phyloP scores from a whole-genome alignment of 768 basidiomycete species.

The Suillus fuscotomentosus region DNA sequence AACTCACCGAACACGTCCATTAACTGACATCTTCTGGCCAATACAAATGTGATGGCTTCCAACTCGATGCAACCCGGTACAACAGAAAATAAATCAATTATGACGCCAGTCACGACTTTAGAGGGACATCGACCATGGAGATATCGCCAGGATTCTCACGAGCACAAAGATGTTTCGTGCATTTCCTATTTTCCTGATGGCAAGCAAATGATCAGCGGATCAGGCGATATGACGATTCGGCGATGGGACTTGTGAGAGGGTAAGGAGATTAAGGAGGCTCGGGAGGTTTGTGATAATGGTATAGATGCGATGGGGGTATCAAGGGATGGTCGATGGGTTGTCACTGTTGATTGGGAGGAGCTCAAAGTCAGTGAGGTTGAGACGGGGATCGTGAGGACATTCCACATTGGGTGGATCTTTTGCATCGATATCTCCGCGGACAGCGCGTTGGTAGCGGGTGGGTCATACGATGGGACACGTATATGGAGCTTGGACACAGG shows the following conservation, averaged over 20 bases:
- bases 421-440: too few species aligned
- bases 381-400: not conserved
- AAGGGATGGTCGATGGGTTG: not conserved
- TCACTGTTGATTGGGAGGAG: not conserved
- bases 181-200: not conserved
- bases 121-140: not conserved
- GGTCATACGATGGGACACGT: too few species aligned
- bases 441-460: too few species aligned
- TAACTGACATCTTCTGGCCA: too few species aligned
- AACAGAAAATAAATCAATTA: not conserved
- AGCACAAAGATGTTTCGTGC: not conserved
- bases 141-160: not conserved
- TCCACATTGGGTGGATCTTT: not conserved
- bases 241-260: not conserved
- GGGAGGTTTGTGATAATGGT: not conserved
- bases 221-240: not conserved
- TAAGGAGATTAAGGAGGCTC: not conserved
- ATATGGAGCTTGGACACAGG: too few species aligned
- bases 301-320: not conserved
- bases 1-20: too few species aligned
- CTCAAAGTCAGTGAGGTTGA: not conserved
- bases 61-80: not conserved
- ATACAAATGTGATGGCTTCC: not conserved
- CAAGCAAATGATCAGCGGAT: not conserved
- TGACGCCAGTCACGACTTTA: not conserved